Evolutionary conservation across 1,284 basidiomycete species (phyloP), one percentile per base, ranked within the genome.

Genomic region (Cutaneotrichosporon dermatis): DNA sequence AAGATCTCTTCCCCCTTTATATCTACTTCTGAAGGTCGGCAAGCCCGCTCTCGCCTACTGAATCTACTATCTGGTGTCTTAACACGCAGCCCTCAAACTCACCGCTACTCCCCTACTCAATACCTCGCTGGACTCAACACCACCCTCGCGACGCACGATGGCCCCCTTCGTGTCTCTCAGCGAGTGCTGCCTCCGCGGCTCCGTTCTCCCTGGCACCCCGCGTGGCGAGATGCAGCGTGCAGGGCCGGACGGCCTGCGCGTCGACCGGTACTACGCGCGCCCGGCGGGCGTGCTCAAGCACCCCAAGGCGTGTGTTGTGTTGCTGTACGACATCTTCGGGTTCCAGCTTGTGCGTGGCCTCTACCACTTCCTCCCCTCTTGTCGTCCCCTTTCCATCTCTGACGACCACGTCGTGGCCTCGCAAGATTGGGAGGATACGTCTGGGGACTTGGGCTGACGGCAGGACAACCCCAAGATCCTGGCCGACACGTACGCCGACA

Each of bases 301-400:
- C 11, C 57, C 55, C 45, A 75, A 68, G 51, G 62, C 67, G 10
- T 84, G 84, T 6, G 69, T 87, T 39, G 71, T 88, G 12, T 71
- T 85, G 10, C 76, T 86, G 49, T 85, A 83, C 6, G 86, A 88
- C 67, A 81, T 78, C 2, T 87, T 86, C 63, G 85, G 84, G 1
- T 77, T 86, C 9, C 71, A 75, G 0, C 68, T 86, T 16, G 80
- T 80, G 13, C 45, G 54, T 35, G 5, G 10, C 25, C 6, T 2
- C 6, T 51, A 25, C 25, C 25, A 25, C 25, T 25, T 25, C 25
- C 25, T 25, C 25, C 25, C 25, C 25, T 25, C 25, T 25, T 25
- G 25, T 25, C 25, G 25, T 25, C 25, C 25, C 25, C 25, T 25
- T 25, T 25, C 25, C 25, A 25, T 25, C 25, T 25, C 25, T 25